phyloP scores from a whole-genome alignment of 371 early-diverging fungal genomes.

The Mucor mucedo region DNA sequence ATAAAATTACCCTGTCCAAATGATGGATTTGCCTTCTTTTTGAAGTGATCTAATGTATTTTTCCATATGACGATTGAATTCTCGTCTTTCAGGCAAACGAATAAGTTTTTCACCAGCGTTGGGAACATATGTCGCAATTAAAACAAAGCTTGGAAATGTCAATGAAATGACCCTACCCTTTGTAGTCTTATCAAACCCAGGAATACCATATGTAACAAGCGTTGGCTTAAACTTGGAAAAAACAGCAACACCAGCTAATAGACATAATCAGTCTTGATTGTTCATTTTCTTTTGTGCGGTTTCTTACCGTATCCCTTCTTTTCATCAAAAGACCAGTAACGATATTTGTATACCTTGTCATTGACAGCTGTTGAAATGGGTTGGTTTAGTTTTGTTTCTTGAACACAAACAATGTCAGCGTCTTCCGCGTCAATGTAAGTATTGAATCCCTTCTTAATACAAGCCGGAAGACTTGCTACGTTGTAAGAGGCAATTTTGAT shows the following conservation, averaged over 20 bases:
- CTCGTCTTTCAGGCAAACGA: slow-evolving; percentile 63
- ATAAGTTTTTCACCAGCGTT: slow-evolving; percentile 83
- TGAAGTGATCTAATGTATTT: slow-evolving; percentile 73
- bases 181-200: slow-evolving; percentile 50
- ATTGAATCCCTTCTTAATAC: slow-evolving; percentile 82
- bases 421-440: slow-evolving; percentile 81
- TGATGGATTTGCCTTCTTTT: slow-evolving; percentile 69
- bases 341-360: slow-evolving; percentile 70
- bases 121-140: slow-evolving; percentile 82
- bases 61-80: slow-evolving; percentile 75
- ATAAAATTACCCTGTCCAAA: slow-evolving; percentile 77
- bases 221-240: slow-evolving; percentile 82
- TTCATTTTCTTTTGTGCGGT: background rate
- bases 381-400: slow-evolving; percentile 84
- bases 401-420: slow-evolving; percentile 84
- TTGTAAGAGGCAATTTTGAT: slow-evolving; percentile 85
- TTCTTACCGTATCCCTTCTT: slow-evolving; percentile 82
- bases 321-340: slow-evolving; percentile 69
- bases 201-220: slow-evolving; percentile 67
- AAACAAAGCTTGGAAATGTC: slow-evolving; percentile 67
- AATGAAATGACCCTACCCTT: slow-evolving; percentile 82
- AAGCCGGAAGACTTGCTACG: slow-evolving; percentile 75
- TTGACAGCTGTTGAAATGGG: slow-evolving; percentile 54
- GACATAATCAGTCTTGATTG: too few species aligned
- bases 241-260: slow-evolving; percentile 73